phyloP scores from a whole-genome alignment of 208 protist genomes.

The Leishmania tropica region DNA sequence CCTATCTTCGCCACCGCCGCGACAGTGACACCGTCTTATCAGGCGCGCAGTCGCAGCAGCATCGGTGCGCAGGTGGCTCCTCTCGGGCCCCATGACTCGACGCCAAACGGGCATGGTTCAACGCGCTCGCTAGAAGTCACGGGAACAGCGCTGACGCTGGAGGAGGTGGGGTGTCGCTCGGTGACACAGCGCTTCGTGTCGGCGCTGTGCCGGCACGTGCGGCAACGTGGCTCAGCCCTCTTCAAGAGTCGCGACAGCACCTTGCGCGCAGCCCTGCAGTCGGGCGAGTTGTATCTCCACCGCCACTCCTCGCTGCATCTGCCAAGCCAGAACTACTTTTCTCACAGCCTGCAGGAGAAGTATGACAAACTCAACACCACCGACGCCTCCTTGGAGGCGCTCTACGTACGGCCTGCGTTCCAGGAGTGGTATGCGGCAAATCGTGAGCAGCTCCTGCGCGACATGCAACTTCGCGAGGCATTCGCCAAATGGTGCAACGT shows the following conservation, averaged over 20 bases:
- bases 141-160: constrained; percentile 6
- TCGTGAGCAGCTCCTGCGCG: constrained; percentile 45
- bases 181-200: constrained; percentile 22
- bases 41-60: constrained; percentile 2
- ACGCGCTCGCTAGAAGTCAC: constrained; percentile 13
- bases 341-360: constrained; percentile 22
- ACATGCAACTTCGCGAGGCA: constrained; percentile 40
- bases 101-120: neutral
- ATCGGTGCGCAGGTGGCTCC: neutral
- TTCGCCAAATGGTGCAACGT: constrained; percentile 41
- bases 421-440: constrained; percentile 57
- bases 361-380: constrained; percentile 47
- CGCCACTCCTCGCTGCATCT: constrained; percentile 7
- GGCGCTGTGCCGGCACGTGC: constrained; percentile 9
- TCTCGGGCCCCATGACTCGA: neutral
- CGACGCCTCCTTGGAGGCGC: constrained; percentile 38
- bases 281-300: constrained; percentile 30
- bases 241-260: neutral
- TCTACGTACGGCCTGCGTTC: constrained; percentile 58
- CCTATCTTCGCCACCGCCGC: constrained; percentile 13
- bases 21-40: neutral
- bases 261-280: constrained; percentile 16
- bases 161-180: constrained; percentile 8
- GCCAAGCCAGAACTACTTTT: constrained; percentile 25
- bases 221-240: constrained; percentile 9